phyloP scores from a whole-genome alignment of 176 grass and related monocot species.

The Oryza officinalis region DNA sequence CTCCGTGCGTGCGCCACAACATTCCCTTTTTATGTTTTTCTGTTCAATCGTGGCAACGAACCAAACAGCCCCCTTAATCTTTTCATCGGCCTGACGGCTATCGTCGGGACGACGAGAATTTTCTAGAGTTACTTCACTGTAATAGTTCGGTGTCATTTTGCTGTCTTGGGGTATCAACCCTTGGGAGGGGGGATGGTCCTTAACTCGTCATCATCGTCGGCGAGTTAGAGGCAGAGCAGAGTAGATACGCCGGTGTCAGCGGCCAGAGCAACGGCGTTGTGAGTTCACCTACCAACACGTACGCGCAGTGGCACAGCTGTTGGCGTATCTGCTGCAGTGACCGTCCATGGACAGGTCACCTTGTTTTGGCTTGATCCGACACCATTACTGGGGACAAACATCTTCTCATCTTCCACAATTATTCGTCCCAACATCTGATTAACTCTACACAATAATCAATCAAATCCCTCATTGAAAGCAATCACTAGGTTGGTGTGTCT shows the following conservation, averaged over 20 bases:
- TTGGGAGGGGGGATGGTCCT: neutral
- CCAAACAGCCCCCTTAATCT: no score
- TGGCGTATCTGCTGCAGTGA: neutral
- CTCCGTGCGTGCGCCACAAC: neutral
- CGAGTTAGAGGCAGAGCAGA: neutral
- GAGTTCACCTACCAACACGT: slow-evolving; percentile 18
- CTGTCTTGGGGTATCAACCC: neutral
- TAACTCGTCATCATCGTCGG: neutral
- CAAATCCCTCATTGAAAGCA: neutral
- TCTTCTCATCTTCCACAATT: neutral
- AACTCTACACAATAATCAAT: neutral
- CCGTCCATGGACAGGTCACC: neutral
- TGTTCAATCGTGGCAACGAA: neutral
- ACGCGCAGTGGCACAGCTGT: neutral
- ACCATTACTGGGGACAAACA: neutral
- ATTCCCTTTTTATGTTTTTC: neutral
- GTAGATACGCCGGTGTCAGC: slow-evolving; percentile 24
- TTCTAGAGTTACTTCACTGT: no score
- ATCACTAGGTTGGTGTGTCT: neutral
- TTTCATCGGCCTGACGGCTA: no score
- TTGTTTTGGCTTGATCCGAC: neutral
- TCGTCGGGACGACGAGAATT: no score
- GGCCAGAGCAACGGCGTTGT: slow-evolving; percentile 33
- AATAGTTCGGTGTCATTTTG: neutral
- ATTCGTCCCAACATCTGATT: neutral